Base-by-base conservation (phyloP, 2,329 filamentous ascomycete species). In the Cyphellophora europaea region DNA sequence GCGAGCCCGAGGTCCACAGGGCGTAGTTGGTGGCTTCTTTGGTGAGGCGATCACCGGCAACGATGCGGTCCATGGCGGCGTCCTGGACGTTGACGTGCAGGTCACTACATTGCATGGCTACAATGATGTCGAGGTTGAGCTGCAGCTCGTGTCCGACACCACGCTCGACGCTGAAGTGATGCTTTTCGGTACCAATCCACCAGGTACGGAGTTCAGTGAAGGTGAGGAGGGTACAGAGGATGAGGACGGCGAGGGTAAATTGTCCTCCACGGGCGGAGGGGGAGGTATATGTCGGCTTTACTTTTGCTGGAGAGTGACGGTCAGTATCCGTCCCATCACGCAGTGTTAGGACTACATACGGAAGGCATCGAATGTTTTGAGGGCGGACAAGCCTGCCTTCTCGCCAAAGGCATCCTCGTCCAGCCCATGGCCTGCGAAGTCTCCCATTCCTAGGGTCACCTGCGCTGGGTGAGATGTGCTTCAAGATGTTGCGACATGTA, bases 51-150 rank as follows among this genome's bases (percentile, higher is more conserved):
- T 79, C 69, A 3, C 74, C 83, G 3, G 91, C 91, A 18, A 93
- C 71, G 51, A 96, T 93, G 44, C 84, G 79, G 59, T 98, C 91
- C 34, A 91, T 88, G 0, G 86, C 77, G 2, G 89, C 88, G 58
- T 98, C 91, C 65, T 96, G 91, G 33, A 98, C 88, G 62, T 98
- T 96, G 60, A 98, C 69, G 63, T 94, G 84, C n/a, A 98, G 64
- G 54, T 93, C 81, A 38, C 71, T 64, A 67, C 91, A 98, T 49
- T 71, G 66, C 91, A 98, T 98, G 34, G 72, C 72, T 32, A 98
- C 71, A 4, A 96, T 84, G n/a, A 93, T 69, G 61, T 98, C 91
- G 38, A 98, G 67, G 65, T 98, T 98, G 63, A 98, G 82, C 61
- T 96, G 88, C 57, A 98, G 74, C 43, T 78, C 72, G 59, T 86